Evolutionary conservation across 2,329 filamentous ascomycete species (phyloP), one percentile per base, ranked within the genome.

Genomic region (Hyphodiscus sp.): DNA sequence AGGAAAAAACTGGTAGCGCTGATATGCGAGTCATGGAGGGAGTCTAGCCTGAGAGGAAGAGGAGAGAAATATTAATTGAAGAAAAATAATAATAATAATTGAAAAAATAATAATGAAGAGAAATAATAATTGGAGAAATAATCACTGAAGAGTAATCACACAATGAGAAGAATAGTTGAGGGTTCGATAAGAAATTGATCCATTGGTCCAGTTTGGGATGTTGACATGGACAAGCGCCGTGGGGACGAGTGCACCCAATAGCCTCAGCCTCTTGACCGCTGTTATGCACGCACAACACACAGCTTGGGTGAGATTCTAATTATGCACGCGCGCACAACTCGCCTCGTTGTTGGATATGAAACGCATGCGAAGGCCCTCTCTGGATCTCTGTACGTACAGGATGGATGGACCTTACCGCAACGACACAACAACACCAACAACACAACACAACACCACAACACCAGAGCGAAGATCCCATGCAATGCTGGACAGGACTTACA

Each of bases 241-340:
- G 4, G 11, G 33, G 16, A n/a, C 33, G 5, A 6, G 33, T 13
- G 2, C 13, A 10, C 16, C 33, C 33, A 38, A 38, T 38, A 6
- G 33, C 33, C 23, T 26, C 23, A 26, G 23, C 23, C 23, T 42
- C 44, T 47, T 57, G 55, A 57, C 57, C 57, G 55, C 55, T 52
- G 52, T 55, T 58, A 55, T 57, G 55, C 57, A 57, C 49, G 50
- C 50, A 50, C 51, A 50, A 47, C 49, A 47, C 49, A 49, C 47
- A 49, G 23, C 30, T 43, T 4, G 33, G 11, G 33, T 10, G 33
- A 38, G 11, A n/a, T 38, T n/a, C 33, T 38, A 38, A 38, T 38
- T 38, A 38, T 38, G 33, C 33, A 38, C 33, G 33, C 33, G 33
- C 20, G 20, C 33, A 47, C 23, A 5, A 23, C n/a, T n/a, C n/a